Conservation (phyloP, 306 rosid genomes). For the Fragaria iinumae region DNA sequence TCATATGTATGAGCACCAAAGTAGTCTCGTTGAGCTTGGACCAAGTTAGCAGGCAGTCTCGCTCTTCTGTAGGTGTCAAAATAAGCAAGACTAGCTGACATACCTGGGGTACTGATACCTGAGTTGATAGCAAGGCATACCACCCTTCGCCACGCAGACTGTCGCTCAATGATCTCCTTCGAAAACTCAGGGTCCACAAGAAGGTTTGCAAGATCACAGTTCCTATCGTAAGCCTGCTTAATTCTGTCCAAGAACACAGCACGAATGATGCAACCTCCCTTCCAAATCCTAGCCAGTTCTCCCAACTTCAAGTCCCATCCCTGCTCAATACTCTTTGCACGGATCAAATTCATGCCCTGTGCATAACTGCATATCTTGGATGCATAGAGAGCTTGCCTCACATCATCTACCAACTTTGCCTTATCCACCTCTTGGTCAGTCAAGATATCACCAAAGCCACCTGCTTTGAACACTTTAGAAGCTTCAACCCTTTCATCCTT, state of each 20-base stretch:
- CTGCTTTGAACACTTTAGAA: conserved; percentile 69
- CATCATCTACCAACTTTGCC: conserved; percentile 73
- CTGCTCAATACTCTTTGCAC: conserved; percentile 83
- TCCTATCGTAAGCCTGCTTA: conserved; percentile 82
- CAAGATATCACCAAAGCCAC: conserved; percentile 57
- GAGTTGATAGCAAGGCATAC: conserved; percentile 84
- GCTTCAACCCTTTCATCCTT: conserved; percentile 91
- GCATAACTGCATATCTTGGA: conserved; percentile 95
- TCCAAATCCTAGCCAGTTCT: conserved; percentile 90
- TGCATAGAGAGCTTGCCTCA: conserved; percentile 86
- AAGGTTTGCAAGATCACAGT: conserved; percentile 74
- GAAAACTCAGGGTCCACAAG: conserved; percentile 96
- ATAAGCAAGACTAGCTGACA: conserved; percentile 93
- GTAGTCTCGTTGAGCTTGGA: conserved; percentile 94
- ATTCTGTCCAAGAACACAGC: conserved; percentile 82
- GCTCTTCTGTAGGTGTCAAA: conserved; percentile 78
- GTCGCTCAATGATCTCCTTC: conserved; percentile 79
- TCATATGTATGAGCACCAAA: conserved; percentile 94
- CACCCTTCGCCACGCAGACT: conserved; percentile 84
- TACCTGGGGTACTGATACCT: conserved; percentile 87
- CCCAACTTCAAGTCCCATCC: conserved; percentile 84
- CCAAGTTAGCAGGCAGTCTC: conserved; percentile 82
- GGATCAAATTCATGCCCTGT: conserved; percentile 92
- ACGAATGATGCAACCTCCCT: conserved; percentile 91
- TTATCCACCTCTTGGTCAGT: conserved; percentile 61